Evolutionary conservation across 2,329 filamentous ascomycete genomes (phyloP), one percentile per base, ranked within the genome.

Genomic region (Calonectria henricotiae): DNA sequence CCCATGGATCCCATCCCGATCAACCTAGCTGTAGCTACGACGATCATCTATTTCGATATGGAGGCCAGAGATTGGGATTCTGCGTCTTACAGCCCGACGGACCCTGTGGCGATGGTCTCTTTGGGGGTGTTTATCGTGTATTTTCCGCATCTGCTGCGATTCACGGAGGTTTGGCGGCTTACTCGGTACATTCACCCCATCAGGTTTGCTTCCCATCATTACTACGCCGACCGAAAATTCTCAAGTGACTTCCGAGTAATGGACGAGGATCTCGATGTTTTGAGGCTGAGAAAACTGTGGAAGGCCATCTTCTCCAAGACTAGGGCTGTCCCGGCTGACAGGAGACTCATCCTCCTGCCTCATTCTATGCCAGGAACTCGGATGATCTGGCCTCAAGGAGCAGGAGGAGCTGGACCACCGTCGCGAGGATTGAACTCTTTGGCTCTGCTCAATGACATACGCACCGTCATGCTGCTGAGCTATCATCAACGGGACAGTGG

Each of bases 31-130:
- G 46, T 64, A 13, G 62, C 62, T 20, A 13, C 62, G 3, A 64
- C 46, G 1, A 64, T 64, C 20, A 64, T 64, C 9, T 64, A 64
- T 23, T 64, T 64, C 11, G 46, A 64, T n/a, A 54, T 64, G 44
- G 60, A 62, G 35, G 43, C 41, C 4, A 35, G 62, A 11, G 20
- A 41, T 9, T 49, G 27, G 43, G 27, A 62, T 47, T 8, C 6
- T 1, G 51, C 20, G 12, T 55, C 51, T 25, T 62, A 62, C 17
- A 23, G n/a, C 11, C 13, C 25, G 7, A 35, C 41, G 3, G 43
- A 47, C 4, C n/a, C 27, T 5, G 13, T 47, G 1, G 17, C 46
- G 3, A 2, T 7, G 5, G 17, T 64, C 2, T n/a, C 35, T 11
- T 12, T 54, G 7, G 46, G 62, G 6, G 20, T 54, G 1, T 64